phyloP scores from a whole-genome alignment of 1,139 yeast genomes.

The Taphrina deformans region DNA sequence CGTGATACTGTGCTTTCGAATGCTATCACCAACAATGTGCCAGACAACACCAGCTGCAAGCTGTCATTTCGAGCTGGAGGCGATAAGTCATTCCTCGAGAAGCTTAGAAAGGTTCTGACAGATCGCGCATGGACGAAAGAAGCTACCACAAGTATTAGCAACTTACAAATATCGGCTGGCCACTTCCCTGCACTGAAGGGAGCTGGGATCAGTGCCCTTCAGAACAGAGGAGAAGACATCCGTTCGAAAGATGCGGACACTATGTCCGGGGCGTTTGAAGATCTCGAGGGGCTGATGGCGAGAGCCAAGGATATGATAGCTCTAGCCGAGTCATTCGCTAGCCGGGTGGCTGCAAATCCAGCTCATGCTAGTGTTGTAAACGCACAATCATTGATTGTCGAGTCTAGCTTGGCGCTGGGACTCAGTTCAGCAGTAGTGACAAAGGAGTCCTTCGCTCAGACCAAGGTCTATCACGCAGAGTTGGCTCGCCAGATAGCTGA shows the following conservation, averaged over 20 bases:
- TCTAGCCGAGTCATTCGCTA: slow-evolving; percentile 56
- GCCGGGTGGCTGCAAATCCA: slow-evolving; percentile 43
- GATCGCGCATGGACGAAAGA: slow-evolving; percentile 16
- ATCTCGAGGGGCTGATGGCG: slow-evolving; percentile 71
- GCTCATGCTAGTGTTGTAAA: slow-evolving; percentile 18
- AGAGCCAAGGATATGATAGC: slow-evolving; percentile 70
- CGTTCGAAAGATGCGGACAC: slow-evolving; percentile 63
- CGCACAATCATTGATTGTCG: slow-evolving; percentile 40
- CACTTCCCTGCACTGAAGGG: slow-evolving; percentile 12
- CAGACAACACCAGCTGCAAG: slow-evolving; percentile 11
- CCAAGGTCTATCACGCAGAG: slow-evolving; percentile 51
- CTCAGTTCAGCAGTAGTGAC: slow-evolving; percentile 46
- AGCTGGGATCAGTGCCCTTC: slow-evolving; percentile 71
- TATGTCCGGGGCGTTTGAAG: slow-evolving; percentile 69
- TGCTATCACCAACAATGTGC: neutral
- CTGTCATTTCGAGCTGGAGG: slow-evolving; percentile 14
- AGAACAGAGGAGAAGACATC: slow-evolving; percentile 58
- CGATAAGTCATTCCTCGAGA: slow-evolving; percentile 31
- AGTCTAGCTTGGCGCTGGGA: slow-evolving; percentile 45
- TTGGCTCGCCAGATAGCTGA: slow-evolving; percentile 62
- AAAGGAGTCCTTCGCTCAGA: slow-evolving; percentile 46
- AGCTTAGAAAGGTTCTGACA: slow-evolving; percentile 13
- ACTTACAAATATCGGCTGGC: neutral
- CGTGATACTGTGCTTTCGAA: slow-evolving; percentile 34
- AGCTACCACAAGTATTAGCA: slow-evolving; percentile 36